Conservation (phyloP, 225 moss, liverwort and hornwort species). For the Rhytidiadelphus loreus region DNA sequence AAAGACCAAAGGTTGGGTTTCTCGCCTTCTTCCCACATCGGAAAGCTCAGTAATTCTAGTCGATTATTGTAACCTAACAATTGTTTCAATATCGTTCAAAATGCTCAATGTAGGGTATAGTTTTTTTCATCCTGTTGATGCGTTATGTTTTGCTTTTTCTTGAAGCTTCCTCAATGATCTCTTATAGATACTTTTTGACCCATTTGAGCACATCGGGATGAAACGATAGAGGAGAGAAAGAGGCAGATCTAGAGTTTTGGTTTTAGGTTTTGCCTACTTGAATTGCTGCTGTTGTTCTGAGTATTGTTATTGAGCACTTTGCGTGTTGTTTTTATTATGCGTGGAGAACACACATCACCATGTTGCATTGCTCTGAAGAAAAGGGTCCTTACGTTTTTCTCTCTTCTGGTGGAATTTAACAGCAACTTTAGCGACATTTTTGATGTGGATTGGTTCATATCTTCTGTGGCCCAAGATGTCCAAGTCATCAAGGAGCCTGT, state of each 20-base stretch:
- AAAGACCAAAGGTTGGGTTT: conserved; percentile 50
- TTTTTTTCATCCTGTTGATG: neutral
- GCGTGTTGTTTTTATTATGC: neutral
- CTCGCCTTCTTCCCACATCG: too few species aligned
- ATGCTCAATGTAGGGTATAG: neutral
- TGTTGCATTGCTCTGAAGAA: neutral
- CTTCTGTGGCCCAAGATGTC: conserved; percentile 51
- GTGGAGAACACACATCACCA: neutral
- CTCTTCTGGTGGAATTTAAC: neutral
- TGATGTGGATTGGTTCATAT: conserved; percentile 69
- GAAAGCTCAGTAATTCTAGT: too few species aligned
- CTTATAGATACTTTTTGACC: neutral
- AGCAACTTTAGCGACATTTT: conserved; percentile 88
- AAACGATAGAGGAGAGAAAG: neutral
- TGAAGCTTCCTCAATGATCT: neutral
- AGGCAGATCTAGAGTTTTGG: neutral
- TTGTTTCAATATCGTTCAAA: neutral
- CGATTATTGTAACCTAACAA: neutral
- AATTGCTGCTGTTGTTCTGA: neutral
- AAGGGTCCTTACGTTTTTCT: neutral
- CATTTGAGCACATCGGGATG: neutral
- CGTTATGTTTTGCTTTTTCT: neutral
- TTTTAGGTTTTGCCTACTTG: neutral
- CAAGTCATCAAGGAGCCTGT: conserved; percentile 44
- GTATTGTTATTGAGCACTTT: neutral